A percentile compares a stretch with the other conserved stretches of the same genome.
Conservation (phyloP, 371 early-diverging fungal genomes). For the Fennellomyces sp. region DNA sequence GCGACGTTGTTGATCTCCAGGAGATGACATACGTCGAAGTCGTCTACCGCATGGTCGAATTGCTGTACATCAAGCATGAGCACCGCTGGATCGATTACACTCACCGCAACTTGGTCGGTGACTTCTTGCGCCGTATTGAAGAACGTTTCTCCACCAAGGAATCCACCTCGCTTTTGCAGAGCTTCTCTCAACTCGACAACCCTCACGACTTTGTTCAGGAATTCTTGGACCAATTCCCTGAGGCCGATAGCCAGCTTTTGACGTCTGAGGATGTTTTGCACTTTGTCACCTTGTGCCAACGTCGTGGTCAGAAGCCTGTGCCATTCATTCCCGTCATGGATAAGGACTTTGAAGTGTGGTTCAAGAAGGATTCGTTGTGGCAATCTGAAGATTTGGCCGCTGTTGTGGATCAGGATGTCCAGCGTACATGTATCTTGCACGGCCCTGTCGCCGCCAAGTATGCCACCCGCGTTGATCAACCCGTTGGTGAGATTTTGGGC, state of each 20-base stretch:
- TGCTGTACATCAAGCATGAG: slow-evolving; percentile 81
- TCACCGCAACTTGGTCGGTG: slow-evolving; percentile 83
- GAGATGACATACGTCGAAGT: slow-evolving; percentile 96
- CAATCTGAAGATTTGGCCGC: slow-evolving; percentile 93
- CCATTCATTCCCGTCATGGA: slow-evolving; percentile 93
- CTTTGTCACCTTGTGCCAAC: slow-evolving; percentile 83
- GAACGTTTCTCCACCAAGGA: slow-evolving; percentile 81
- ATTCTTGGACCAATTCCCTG: slow-evolving; percentile 85
- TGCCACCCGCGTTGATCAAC: slow-evolving; percentile 81
- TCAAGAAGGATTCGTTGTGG: slow-evolving; percentile 98
- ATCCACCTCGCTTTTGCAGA: slow-evolving; percentile 70
- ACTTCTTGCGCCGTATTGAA: slow-evolving; percentile 89
- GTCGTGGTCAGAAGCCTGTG: slow-evolving; percentile 88
- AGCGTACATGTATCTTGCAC: slow-evolving; percentile 93
- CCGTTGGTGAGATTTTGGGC: slow-evolving; percentile 89
- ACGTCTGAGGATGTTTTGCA: slow-evolving; percentile 91
- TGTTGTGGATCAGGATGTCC: slow-evolving; percentile 89
- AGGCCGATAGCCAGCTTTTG: slow-evolving; percentile 75
- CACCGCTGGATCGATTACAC: slow-evolving; percentile 88
- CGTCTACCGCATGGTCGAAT: slow-evolving; percentile 80
- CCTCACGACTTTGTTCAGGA: slow-evolving; percentile 71
- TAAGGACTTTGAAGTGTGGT: slow-evolving; percentile 92
- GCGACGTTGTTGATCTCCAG: slow-evolving; percentile 76
- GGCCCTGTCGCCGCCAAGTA: slow-evolving; percentile 92
- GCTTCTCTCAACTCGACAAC: slow-evolving; percentile 68